Base-by-base conservation (phyloP, 208 protist species). In the Histomonas meleagridis region DNA sequence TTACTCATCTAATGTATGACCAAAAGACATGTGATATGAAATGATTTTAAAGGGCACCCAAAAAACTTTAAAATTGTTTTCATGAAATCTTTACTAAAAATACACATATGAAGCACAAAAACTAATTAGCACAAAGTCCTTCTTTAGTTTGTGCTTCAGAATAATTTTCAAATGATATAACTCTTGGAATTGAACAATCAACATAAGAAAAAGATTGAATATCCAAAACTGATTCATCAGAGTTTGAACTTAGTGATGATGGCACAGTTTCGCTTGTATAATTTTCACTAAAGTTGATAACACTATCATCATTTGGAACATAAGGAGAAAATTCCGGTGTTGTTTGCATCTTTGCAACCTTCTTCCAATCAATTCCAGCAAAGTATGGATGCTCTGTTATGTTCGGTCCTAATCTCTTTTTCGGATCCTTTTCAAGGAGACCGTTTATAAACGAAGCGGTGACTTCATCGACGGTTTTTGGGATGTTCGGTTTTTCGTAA, bases 1-100 rank as follows among this genome's bases (percentile, higher is more conserved):
- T 86, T 86, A 32, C 46, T 86, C 76, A 86, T 86, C n/a, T n/a
- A n/a, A n/a, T n/a, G 43, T 38, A 51, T 86, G 38, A 79, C 70
- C 40, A 49, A 55, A 57, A 57, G 16, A 10, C n/a, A 7, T n/a
- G 60, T 32, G 21, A 65, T 65, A 26, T 65, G 7, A 65, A n/a
- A n/a, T 28, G 60, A 65, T 32, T 60, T 60, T n/a, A n/a, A n/a
- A n/a, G n/a, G n/a, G n/a, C n/a, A n/a, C n/a, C n/a, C n/a, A n/a
- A n/a, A n/a, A n/a, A n/a, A n/a, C n/a, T n/a, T n/a, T n/a, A n/a
- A n/a, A n/a, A n/a, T n/a, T n/a, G n/a, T n/a, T n/a, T n/a, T n/a
- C n/a, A n/a, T n/a, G n/a, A n/a, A n/a, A n/a, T n/a, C n/a, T n/a
- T n/a, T n/a, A n/a, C n/a, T n/a, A n/a, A n/a, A n/a, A n/a, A n/a